Evolutionary conservation across 345 rosid genomes (phyloP).

Genomic region (Microthlaspi erraticum): DNA sequence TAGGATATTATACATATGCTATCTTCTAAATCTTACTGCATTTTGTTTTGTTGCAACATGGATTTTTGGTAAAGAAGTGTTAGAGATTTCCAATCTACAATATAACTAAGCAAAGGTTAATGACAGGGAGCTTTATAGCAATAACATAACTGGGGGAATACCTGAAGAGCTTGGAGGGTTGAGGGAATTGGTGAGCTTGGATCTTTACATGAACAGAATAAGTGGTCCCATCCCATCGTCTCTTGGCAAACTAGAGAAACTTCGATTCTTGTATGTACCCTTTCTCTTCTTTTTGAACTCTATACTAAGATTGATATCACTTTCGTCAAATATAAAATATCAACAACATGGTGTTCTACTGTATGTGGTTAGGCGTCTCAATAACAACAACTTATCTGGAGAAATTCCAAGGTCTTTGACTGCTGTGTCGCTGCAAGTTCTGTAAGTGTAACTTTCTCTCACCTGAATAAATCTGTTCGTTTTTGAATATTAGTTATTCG

Average conservation of each 20-base stretch:
- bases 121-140: conserved; percentile 83
- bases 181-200: conserved; percentile 81
- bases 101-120: conserved; percentile 14
- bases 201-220: conserved; percentile 69
- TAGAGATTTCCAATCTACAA: conserved; percentile 3
- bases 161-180: conserved; percentile 80
- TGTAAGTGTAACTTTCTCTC: conserved; percentile 57
- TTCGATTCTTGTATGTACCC: conserved; percentile 67
- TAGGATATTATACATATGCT: too few species aligned
- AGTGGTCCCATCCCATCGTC: conserved; percentile 60
- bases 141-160: conserved; percentile 61
- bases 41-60: background rate
- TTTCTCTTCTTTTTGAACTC: too few species aligned
- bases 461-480: conserved; percentile 7
- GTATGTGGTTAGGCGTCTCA: conserved; percentile 66
- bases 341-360: conserved; percentile 1
- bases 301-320: too few species aligned
- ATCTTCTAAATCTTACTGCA: conserved; percentile 9
- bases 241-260: conserved; percentile 59
- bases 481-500: background rate
- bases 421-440: conserved; percentile 63
- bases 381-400: conserved; percentile 68
- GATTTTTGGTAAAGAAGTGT: background rate
- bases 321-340: too few species aligned
- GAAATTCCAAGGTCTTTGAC: conserved; percentile 66